Evolutionary conservation across 129 eudicot species (phyloP).

Genomic region (Helianthus tuberosus): DNA sequence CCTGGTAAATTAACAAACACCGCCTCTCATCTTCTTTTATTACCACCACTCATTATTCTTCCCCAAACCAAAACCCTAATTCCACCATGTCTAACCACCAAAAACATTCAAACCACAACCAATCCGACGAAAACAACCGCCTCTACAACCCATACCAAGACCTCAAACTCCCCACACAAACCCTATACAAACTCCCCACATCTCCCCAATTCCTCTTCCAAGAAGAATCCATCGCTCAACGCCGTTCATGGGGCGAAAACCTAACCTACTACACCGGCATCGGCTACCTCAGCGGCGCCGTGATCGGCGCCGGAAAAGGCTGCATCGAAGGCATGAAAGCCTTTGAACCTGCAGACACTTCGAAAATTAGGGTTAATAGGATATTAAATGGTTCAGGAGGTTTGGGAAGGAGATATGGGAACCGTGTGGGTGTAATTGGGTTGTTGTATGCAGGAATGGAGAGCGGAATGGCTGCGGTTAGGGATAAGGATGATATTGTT

Average conservation of each 20-base stretch:
- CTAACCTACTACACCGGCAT: slow-evolving; percentile 94
- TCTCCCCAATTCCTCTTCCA: slow-evolving; percentile 86
- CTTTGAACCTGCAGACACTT: slow-evolving; percentile 62
- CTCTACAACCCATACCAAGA: slow-evolving; percentile 94
- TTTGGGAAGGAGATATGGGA: slow-evolving; percentile 60
- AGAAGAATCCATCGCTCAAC: slow-evolving; percentile 83
- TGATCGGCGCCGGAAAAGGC: slow-evolving; percentile 71
- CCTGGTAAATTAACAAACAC: no score
- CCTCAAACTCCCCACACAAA: slow-evolving; percentile 54
- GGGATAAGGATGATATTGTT: slow-evolving; percentile 70
- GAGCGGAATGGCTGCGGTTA: slow-evolving; percentile 68
- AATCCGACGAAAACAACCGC: slow-evolving; percentile 38
- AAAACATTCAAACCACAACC: slow-evolving; percentile 34
- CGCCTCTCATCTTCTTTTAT: no score
- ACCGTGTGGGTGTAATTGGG: slow-evolving; percentile 74
- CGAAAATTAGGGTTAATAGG: slow-evolving; percentile 73
- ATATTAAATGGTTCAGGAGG: slow-evolving; percentile 68
- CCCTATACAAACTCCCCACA: slow-evolving; percentile 82
- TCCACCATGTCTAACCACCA: slow-evolving; percentile 46
- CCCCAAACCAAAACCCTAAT: slow-evolving; percentile 22
- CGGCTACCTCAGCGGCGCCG: slow-evolving; percentile 79
- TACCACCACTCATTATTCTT: no score
- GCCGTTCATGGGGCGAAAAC: slow-evolving; percentile 98
- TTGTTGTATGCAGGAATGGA: slow-evolving; percentile 74
- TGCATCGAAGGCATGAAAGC: slow-evolving; percentile 54